Conservation (phyloP, 169 alveolate genomes). For the Cyclospora cayetanensis region DNA sequence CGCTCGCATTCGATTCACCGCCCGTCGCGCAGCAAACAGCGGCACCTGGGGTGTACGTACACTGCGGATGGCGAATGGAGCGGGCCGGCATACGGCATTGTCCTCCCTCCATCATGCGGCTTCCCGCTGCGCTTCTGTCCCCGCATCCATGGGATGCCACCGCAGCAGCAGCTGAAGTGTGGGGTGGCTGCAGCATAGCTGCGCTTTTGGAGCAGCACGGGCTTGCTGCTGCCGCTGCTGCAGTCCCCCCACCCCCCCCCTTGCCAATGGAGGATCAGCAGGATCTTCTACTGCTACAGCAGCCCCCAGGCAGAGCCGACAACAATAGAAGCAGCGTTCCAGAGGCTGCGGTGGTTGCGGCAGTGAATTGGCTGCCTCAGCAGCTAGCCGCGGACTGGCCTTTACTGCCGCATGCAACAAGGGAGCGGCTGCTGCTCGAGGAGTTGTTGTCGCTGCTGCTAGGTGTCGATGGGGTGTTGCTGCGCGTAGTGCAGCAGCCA, state of each 20-base stretch:
- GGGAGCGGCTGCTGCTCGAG: conserved; percentile 32
- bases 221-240: neutral
- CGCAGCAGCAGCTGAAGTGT: conserved; percentile 32
- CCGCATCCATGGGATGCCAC: conserved; percentile 3
- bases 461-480: conserved; percentile 19
- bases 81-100: neutral
- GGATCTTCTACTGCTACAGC: neutral
- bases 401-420: conserved; percentile 12
- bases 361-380: neutral
- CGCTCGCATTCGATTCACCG: neutral
- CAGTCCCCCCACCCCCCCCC: neutral
- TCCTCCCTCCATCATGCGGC: neutral
- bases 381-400: conserved; percentile 39
- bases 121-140: conserved; percentile 20
- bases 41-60: conserved; percentile 40
- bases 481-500: conserved; percentile 7
- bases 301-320: no score
- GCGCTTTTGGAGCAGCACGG: neutral
- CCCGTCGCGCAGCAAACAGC: conserved; percentile 27
- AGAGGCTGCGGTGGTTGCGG: neutral
- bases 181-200: neutral
- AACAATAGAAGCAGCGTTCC: no score
- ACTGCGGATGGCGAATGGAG: conserved; percentile 22
- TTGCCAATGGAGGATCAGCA: neutral
- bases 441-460: neutral